Evolutionary conservation across 2,329 filamentous ascomycete species (phyloP).

Genomic region (Zarea fungicola): DNA sequence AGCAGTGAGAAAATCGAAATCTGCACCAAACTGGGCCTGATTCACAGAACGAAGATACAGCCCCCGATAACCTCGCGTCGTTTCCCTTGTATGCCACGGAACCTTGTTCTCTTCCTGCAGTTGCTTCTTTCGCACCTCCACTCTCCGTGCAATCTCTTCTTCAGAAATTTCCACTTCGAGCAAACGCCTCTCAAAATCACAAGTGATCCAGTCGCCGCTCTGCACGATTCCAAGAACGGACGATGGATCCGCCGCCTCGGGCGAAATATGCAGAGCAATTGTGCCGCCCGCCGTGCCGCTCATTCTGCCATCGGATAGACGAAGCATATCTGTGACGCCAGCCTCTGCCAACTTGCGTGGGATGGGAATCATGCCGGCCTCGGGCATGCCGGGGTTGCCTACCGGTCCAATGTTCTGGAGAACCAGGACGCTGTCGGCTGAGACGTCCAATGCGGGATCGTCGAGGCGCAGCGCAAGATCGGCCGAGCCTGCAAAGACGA

Average conservation of each 20-base stretch:
- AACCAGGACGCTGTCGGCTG: constrained; percentile 59
- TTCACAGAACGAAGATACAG: constrained; percentile 56
- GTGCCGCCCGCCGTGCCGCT: constrained; percentile 84
- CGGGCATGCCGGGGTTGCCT: constrained; percentile 89
- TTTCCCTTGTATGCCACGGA: constrained; percentile 31
- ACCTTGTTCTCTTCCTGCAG: constrained; percentile 22
- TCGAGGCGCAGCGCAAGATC: constrained; percentile 65
- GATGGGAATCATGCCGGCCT: constrained; percentile 60
- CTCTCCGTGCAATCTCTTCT: constrained; percentile 60
- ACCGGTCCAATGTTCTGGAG: constrained; percentile 87
- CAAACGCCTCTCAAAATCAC: constrained; percentile 66
- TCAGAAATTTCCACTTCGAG: constrained; percentile 55
- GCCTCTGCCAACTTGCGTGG: constrained; percentile 74
- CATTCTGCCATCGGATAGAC: constrained; percentile 85
- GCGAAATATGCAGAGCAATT: constrained; percentile 81
- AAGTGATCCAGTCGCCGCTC: constrained; percentile 73
- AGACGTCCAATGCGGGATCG: constrained; percentile 56
- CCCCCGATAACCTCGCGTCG: constrained; percentile 51
- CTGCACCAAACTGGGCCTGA: constrained; percentile 53
- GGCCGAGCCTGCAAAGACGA: constrained; percentile 70
- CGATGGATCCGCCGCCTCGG: constrained; percentile 71
- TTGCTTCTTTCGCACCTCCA: constrained; percentile 53
- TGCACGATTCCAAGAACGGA: constrained; percentile 73
- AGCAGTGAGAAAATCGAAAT: constrained; percentile 58
- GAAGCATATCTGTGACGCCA: constrained; percentile 71